Percentiles rank a stretch among this genome's conserved stretches.
These are phyloP conservation scores for Ogataea saltuana DNA, from an alignment of 805 yeast genomes.

Conservation along the genomic window DNA sequence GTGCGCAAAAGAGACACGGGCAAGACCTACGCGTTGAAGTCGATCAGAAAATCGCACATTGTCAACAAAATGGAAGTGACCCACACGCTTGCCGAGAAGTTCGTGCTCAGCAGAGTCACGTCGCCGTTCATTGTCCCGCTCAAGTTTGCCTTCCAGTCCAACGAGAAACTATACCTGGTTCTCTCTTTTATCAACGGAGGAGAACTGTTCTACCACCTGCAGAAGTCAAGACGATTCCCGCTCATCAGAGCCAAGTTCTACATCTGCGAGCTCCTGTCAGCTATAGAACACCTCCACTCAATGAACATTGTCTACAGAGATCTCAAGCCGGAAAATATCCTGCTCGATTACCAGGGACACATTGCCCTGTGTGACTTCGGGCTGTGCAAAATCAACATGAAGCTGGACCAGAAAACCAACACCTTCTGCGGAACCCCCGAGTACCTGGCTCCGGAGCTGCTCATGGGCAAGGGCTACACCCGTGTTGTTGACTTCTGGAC, in stretches of 20 bases:
- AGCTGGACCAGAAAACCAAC: conserved; percentile 76
- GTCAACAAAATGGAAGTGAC: conserved; percentile 93
- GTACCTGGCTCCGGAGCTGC: conserved; percentile 91
- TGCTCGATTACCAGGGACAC: conserved; percentile 95
- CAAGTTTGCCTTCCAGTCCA: conserved; percentile 94
- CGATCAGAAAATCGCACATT: conserved; percentile 90
- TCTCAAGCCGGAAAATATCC: conserved; percentile 92
- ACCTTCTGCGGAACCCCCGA: conserved; percentile 99
- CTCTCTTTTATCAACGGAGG: conserved; percentile 96
- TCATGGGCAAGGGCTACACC: conserved; percentile 91
- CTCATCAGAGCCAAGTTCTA: conserved; percentile 89
- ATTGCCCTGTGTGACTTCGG: conserved; percentile 98
- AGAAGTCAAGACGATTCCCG: conserved; percentile 85
- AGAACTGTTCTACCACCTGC: conserved; percentile 91
- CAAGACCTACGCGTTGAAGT: conserved; percentile 91
- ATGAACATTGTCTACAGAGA: conserved; percentile 94
- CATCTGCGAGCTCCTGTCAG: conserved; percentile 90
- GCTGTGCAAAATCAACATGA: conserved; percentile 93
- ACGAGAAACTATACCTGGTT: conserved; percentile 90
- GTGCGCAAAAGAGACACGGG: conserved; percentile 94
- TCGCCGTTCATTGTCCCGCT: conserved; percentile 96
- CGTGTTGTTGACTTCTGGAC: conserved; percentile 99
- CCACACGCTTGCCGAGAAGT: conserved; percentile 94
- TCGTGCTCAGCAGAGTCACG: conserved; percentile 88
- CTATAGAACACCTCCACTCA: conserved; percentile 87